Evolutionary conservation across 179 eudicot genomes (phyloP).

Genomic region (Corrigiola litoralis): DNA sequence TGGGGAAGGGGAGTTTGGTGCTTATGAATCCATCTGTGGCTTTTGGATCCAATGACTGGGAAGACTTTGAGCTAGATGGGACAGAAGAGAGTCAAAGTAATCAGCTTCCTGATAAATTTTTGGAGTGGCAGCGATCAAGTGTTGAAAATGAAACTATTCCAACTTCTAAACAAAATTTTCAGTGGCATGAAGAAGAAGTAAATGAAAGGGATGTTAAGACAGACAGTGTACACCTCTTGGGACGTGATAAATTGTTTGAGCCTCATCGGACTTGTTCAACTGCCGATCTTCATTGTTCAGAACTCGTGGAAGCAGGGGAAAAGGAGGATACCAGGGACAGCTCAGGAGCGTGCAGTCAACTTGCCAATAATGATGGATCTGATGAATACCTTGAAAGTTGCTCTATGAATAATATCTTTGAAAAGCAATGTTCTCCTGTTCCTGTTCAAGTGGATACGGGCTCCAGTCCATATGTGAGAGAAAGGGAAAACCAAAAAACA

Average conservation of each 20-base stretch:
- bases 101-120: constrained; percentile 28
- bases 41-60: constrained; percentile 88
- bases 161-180: constrained; percentile 14
- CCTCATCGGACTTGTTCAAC: constrained; percentile 23
- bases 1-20: constrained; percentile 33
- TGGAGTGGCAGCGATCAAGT: constrained; percentile 25
- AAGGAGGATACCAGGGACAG: constrained; percentile 19
- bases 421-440: constrained; percentile 27
- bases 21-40: constrained; percentile 66
- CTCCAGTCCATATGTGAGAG: constrained; percentile 17
- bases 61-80: constrained; percentile 62
- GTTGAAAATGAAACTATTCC: constrained; percentile 20
- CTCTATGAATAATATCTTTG: constrained; percentile 32
- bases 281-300: constrained; percentile 17
- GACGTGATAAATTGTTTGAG: constrained; percentile 25
- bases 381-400: constrained; percentile 37
- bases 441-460: constrained; percentile 22
- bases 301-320: constrained; percentile 20
- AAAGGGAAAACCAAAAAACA: constrained; percentile 6
- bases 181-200: constrained; percentile 24
- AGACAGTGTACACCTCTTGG: constrained; percentile 21
- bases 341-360: constrained; percentile 25
- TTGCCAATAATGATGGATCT: constrained; percentile 29
- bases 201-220: constrained; percentile 16
- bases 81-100: constrained; percentile 22